phyloP scores from a whole-genome alignment of 305 asterid species.

The Fraxinus ornus region DNA sequence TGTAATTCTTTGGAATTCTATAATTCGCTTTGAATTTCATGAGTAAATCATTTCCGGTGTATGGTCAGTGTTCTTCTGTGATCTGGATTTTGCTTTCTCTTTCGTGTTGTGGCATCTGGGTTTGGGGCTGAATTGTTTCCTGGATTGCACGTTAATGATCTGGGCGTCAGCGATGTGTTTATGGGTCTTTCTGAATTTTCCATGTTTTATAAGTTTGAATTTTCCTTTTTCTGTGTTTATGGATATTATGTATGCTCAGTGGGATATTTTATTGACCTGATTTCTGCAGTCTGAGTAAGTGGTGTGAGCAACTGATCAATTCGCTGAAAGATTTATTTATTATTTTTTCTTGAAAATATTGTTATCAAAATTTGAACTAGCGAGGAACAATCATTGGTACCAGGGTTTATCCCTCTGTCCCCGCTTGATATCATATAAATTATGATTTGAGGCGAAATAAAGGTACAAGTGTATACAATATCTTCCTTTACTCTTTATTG shows the following conservation, averaged over 20 bases:
- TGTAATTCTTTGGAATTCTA: slow-evolving; percentile 16
- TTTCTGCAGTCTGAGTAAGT: not conserved
- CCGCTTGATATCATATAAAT: not conserved
- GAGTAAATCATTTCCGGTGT: not conserved
- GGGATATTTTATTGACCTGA: slow-evolving; percentile 20
- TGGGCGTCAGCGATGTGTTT: slow-evolving; percentile 18
- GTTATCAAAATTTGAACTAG: not conserved
- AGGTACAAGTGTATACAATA: not conserved
- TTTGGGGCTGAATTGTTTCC: slow-evolving; percentile 11
- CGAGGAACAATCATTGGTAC: not conserved
- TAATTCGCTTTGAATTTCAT: slow-evolving; percentile 1
- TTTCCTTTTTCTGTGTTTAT: slow-evolving; percentile 10
- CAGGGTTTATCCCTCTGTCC: not conserved
- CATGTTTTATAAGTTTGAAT: not conserved
- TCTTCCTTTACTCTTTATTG: not conserved
- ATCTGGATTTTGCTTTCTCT: slow-evolving; percentile 28
- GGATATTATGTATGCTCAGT: slow-evolving; percentile 2
- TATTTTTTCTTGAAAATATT: not conserved
- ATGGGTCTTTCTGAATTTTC: slow-evolving; percentile 6
- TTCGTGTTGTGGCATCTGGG: slow-evolving; percentile 14
- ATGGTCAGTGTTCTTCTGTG: slow-evolving; percentile 16
- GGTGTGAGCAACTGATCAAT: not conserved
- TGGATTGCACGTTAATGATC: slow-evolving; percentile 22
- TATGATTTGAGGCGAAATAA: not conserved
- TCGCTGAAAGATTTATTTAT: not conserved